Conservation (phyloP, 441 rosid genomes). For the Populus tomentosa region DNA sequence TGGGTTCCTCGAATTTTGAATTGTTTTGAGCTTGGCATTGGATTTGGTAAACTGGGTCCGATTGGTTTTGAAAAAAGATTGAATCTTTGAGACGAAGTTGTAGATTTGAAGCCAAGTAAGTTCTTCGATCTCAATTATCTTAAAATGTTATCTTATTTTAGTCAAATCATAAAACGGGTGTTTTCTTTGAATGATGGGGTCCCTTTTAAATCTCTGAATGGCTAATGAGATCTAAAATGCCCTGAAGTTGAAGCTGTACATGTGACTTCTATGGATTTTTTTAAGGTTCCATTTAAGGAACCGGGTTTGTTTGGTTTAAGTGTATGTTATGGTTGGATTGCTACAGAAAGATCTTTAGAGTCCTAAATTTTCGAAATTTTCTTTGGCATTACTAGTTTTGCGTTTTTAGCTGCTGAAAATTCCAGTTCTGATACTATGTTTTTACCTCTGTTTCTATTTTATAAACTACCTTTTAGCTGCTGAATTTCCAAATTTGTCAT, state of each 20-base stretch:
- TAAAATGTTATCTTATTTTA: constrained; percentile 35
- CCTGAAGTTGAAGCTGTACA: constrained; percentile 17
- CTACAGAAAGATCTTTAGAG: too few species aligned
- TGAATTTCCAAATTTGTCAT: too few species aligned
- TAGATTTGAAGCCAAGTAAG: constrained; percentile 50
- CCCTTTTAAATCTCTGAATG: constrained; percentile 9
- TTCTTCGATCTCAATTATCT: constrained; percentile 39
- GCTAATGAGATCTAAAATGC: constrained; percentile 39
- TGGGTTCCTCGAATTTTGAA: constrained; percentile 9
- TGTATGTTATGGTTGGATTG: too few species aligned
- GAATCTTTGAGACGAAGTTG: constrained; percentile 26
- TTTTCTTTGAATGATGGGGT: constrained; percentile 13
- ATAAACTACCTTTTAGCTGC: too few species aligned
- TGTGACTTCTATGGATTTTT: not conserved
- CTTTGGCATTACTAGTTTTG: too few species aligned
- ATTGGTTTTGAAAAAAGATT: constrained; percentile 24
- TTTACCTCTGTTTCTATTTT: too few species aligned
- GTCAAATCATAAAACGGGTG: constrained; percentile 27
- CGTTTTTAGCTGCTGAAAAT: too few species aligned
- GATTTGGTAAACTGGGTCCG: constrained; percentile 23
- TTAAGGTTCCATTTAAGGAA: too few species aligned
- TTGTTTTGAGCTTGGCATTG: constrained; percentile 24
- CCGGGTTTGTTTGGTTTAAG: too few species aligned
- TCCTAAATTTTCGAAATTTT: too few species aligned
- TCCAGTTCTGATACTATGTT: too few species aligned